Evolutionary conservation across 495 filamentous ascomycete species (phyloP), one percentile per base, ranked within the genome.

Genomic region (Daldinia childiae): DNA sequence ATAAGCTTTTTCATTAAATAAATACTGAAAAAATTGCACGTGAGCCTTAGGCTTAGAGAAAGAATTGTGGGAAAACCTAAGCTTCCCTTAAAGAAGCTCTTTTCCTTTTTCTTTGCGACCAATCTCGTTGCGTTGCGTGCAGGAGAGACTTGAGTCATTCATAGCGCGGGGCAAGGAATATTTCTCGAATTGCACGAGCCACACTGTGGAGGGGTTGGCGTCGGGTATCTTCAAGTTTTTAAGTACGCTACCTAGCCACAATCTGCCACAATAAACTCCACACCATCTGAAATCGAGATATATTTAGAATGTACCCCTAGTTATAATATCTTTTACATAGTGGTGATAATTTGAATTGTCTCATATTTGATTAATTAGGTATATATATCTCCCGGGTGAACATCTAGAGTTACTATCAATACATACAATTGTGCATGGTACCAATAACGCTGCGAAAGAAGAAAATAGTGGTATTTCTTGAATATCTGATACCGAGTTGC

Each of bases 81-180:
- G 29, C 12, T 32, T 59, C 55, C 45, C 2, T 64, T 62, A 29
- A 11, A 50, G 24, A 69, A 34, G 54, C 54, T 64, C 34, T 55
- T 57, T 38, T 19, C 41, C 17, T 54, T 51, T 66, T 58, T 66
- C 34, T 32, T 71, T 59, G 69, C 43, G 63, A 66, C 50, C 59
- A 63, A 71, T 64, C 58, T 58, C 58, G 61, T 34, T 54, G 58
- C 58, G 61, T 34, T 54, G 58, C 52, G 38, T 17, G 19, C 34
- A 64, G 15, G 21, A 45, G 30, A 41, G n/a, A 48, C 43, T 11
- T 71, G 68, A 71, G 56, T 70, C 68, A 71, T 63, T 58, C 41
- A n/a, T 26, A 57, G 55, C 69, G 59, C 54, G 58, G 69, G 34
- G 55, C 68, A 71, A 62, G 68, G 68, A 66, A 65, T 65, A 62